Evolutionary conservation across 163 green algal genomes (phyloP), one percentile per base, ranked within the genome.

Genomic region (Chlorella variabilis): DNA sequence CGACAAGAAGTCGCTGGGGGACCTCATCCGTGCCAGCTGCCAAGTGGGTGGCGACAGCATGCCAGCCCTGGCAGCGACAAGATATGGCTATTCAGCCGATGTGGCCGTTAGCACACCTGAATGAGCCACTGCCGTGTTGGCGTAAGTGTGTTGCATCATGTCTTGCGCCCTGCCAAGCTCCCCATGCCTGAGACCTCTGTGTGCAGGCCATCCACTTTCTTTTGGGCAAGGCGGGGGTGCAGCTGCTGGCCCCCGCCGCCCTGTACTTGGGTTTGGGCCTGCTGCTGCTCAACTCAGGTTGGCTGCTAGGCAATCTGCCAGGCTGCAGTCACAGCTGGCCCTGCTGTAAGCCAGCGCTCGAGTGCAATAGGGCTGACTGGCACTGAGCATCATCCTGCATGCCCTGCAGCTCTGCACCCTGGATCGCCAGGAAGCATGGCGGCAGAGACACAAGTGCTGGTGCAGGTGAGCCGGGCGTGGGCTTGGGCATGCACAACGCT

Each of bases 191-290:
- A n/a, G n/a, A n/a, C 63, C 59, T 51, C 17, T 39, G 39, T 59
- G 8, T 27, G 25, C 73, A 80, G 73, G 56, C 59, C 54, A 80
- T 63, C 38, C 48, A 68, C 29, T 34, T 56, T 9, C 62, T 83
- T 29, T 41, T 71, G 54, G 70, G 77, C 58, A 83, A 84, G 68
- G 56, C 75, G 29, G 79, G 74, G 31, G 78, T 88, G 41, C 74
- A 88, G 74, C 33, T 42, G 25, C 39, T 85, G 56, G 78, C 54
- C 15, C 84, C 84, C 13, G 84, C 75, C 3, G 56, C 66, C 23
- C 48, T 88, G 21, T 84, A 80, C 45, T 65, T 86, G 2, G 75
- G 51, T 25, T 38, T 81, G 33, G 84, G 74, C 15, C 51, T 86
- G 38, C 13, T 78, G 65, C 71, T 74, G 54, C 61, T 80, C 18